Conservation (phyloP, 495 filamentous ascomycete species). For the Penicillium pulvis region DNA sequence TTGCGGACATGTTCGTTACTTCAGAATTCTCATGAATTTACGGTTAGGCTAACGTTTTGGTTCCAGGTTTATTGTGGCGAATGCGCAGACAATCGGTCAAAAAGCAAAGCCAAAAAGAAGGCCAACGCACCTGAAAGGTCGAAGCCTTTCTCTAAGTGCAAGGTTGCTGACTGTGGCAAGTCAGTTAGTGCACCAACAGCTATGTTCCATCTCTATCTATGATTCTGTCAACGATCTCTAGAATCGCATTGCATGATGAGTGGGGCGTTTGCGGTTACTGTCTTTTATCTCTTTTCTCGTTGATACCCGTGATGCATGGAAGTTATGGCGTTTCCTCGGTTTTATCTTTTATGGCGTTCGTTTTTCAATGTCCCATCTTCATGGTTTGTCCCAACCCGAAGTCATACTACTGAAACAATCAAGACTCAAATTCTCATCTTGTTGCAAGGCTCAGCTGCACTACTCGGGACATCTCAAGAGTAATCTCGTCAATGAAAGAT, state of each 20-base stretch:
- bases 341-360: background rate
- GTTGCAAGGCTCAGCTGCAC: background rate
- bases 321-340: slow-evolving; percentile 21
- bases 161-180: slow-evolving; percentile 51
- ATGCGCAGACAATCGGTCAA: slow-evolving; percentile 57
- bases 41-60: background rate
- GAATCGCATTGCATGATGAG: slow-evolving; percentile 20
- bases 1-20: slow-evolving; percentile 72
- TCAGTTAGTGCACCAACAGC: slow-evolving; percentile 35
- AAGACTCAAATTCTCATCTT: background rate
- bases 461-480: background rate
- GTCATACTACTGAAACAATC: background rate
- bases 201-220: slow-evolving; percentile 54
- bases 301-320: slow-evolving; percentile 34
- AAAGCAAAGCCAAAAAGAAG: slow-evolving; percentile 39
- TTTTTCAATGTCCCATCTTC: no score
- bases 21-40: background rate
- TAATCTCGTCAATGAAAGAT: background rate
- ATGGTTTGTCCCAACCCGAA: no score
- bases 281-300: slow-evolving; percentile 6
- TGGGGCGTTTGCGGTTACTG: slow-evolving; percentile 15
- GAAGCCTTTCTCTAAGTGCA: slow-evolving; percentile 53
- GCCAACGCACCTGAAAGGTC: slow-evolving; percentile 18
- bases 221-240: slow-evolving; percentile 17
- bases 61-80: slow-evolving; percentile 71